Conservation (phyloP, 2,329 filamentous ascomycete genomes). For the Aspergillus tamarii region DNA sequence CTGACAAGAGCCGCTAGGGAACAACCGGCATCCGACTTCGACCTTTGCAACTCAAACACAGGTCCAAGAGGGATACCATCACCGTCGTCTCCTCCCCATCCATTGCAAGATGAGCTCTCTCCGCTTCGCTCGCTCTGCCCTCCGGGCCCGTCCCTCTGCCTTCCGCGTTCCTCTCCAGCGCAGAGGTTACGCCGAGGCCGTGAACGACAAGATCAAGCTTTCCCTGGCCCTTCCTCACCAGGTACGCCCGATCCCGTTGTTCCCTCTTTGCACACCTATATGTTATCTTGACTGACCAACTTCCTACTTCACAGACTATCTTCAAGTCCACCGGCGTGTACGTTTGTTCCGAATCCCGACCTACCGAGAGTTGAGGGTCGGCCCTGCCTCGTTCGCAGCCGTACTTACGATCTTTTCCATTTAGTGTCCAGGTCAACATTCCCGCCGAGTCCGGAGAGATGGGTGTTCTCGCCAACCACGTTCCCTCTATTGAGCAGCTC, state of each 20-base stretch:
- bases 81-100: conserved; percentile 34
- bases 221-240: conserved; percentile 96
- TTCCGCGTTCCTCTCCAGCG: conserved; percentile 77
- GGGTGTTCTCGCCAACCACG: conserved; percentile 99
- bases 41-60: conserved; percentile 42
- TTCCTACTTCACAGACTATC: conserved; percentile 56
- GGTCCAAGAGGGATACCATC: conserved; percentile 39
- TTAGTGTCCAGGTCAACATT: conserved; percentile 93
- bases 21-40: conserved; percentile 44
- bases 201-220: conserved; percentile 95
- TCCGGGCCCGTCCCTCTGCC: conserved; percentile 78
- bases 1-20: conserved; percentile 36
- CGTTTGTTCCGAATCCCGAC: conserved; percentile 36
- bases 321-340: conserved; percentile 74
- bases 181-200: conserved; percentile 87
- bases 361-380: conserved; percentile 15
- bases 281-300: conserved; percentile 27
- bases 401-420: conserved; percentile 66
- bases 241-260: conserved; percentile 63
- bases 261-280: conserved; percentile 7
- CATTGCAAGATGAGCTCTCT: conserved; percentile 79
- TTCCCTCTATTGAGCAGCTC: conserved; percentile 97
- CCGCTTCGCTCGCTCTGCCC: conserved; percentile 86
- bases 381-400: conserved; percentile 15
- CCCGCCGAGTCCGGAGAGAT: conserved; percentile 98